Evolutionary conservation across 2,329 filamentous ascomycete genomes (phyloP).

Genomic region (Cladorrhinum sp.): DNA sequence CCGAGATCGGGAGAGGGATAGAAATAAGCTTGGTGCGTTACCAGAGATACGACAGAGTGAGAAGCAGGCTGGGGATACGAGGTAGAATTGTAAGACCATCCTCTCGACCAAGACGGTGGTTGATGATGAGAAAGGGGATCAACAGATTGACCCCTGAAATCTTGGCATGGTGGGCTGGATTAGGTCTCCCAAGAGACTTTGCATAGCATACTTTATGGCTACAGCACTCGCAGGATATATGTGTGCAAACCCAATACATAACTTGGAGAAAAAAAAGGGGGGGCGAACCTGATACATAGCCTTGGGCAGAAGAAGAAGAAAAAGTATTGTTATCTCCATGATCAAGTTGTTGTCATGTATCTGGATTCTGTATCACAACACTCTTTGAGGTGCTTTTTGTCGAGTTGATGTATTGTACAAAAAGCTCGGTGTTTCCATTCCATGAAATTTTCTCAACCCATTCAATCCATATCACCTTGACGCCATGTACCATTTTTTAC

Average conservation of each 20-base stretch:
- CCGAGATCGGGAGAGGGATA: slow-evolving; percentile 6
- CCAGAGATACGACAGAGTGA: slow-evolving; percentile 22
- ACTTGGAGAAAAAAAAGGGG: not conserved
- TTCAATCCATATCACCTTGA: not conserved
- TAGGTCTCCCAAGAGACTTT: not conserved
- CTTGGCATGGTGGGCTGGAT: not conserved
- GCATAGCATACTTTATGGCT: too few species aligned
- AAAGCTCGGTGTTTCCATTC: not conserved
- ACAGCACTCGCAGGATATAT: not conserved
- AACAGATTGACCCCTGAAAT: not conserved
- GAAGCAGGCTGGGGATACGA: slow-evolving; percentile 12
- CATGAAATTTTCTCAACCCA: not conserved
- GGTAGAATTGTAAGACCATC: not conserved
- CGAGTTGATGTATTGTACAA: not conserved
- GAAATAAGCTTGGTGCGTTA: not conserved
- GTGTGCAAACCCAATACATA: not conserved
- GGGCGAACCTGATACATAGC: not conserved
- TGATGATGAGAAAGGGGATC: too few species aligned
- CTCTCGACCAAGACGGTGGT: too few species aligned
- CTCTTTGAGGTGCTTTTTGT: too few species aligned
- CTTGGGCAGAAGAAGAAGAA: too few species aligned
- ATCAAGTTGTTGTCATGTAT: too few species aligned
- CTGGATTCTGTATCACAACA: too few species aligned
- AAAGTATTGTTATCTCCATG: too few species aligned
- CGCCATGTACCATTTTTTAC: not conserved